Conservation (phyloP, 495 filamentous ascomycete species). For the Neurospora sp. region DNA sequence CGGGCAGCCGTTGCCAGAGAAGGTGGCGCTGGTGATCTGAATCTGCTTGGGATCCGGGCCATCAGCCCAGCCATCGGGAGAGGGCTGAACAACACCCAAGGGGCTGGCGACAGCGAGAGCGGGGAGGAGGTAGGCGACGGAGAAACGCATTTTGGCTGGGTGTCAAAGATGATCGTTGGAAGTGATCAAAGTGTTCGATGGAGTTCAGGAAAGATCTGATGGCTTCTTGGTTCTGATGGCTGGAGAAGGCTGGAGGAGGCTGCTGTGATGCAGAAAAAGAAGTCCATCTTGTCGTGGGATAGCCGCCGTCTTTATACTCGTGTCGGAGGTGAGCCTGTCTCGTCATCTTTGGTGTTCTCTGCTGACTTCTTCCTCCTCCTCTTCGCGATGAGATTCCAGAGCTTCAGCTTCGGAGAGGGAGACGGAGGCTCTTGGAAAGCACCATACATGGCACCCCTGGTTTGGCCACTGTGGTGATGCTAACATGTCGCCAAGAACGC, state of each 20-base stretch:
- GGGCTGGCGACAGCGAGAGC: constrained; percentile 37
- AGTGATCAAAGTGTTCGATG: constrained; percentile 1
- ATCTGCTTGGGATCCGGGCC: constrained; percentile 32
- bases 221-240: constrained; percentile 1
- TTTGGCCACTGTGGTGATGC: background rate
- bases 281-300: constrained; percentile 20
- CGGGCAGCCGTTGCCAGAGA: constrained; percentile 49
- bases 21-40: constrained; percentile 44
- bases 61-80: constrained; percentile 23
- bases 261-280: constrained; percentile 17
- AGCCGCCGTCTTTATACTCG: constrained; percentile 23
- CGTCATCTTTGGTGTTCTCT: background rate
- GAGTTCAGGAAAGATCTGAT: constrained; percentile 4
- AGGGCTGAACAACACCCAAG: constrained; percentile 14
- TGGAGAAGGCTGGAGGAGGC: constrained; percentile 14
- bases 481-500: background rate
- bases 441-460: background rate
- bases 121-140: constrained; percentile 35
- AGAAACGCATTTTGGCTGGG: constrained; percentile 31
- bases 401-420: background rate
- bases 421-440: background rate
- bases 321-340: background rate
- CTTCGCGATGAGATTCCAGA: background rate
- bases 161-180: background rate
- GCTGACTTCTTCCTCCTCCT: background rate